Conservation (phyloP, 2,329 filamentous ascomycete genomes). For the Cytospora mali region DNA sequence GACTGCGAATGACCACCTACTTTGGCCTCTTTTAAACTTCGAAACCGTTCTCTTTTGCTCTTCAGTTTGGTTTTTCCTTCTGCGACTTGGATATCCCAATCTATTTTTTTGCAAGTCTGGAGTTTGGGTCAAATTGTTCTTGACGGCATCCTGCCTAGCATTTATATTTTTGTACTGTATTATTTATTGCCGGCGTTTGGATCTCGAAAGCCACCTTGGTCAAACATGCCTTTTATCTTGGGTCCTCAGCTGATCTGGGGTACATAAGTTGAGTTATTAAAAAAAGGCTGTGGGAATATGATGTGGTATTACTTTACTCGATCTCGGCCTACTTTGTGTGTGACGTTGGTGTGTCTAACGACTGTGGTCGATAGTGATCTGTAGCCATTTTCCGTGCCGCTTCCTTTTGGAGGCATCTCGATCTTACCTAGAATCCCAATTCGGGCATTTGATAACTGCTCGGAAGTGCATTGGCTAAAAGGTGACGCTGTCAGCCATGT, state of each 20-base stretch:
- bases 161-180: background rate
- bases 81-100: slow-evolving; percentile 6
- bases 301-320: background rate
- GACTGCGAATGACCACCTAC: background rate
- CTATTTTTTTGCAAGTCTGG: slow-evolving; percentile 14
- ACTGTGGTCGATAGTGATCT: background rate
- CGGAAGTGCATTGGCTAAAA: background rate
- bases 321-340: background rate
- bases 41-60: background rate
- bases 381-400: background rate
- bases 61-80: background rate
- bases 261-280: background rate
- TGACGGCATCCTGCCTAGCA: background rate
- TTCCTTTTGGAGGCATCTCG: background rate
- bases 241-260: background rate
- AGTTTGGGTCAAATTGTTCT: background rate
- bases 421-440: background rate
- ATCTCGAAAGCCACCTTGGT: background rate
- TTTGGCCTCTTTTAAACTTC: background rate
- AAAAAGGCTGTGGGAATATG: background rate
- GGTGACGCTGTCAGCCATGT: too few relatives aligned
- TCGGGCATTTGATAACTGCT: background rate
- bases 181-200: background rate
- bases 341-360: background rate
- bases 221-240: background rate